These are phyloP conservation scores for Xylariaceae sp. DNA, from an alignment of 2,329 filamentous ascomycete species.

Conservation along the genomic window DNA sequence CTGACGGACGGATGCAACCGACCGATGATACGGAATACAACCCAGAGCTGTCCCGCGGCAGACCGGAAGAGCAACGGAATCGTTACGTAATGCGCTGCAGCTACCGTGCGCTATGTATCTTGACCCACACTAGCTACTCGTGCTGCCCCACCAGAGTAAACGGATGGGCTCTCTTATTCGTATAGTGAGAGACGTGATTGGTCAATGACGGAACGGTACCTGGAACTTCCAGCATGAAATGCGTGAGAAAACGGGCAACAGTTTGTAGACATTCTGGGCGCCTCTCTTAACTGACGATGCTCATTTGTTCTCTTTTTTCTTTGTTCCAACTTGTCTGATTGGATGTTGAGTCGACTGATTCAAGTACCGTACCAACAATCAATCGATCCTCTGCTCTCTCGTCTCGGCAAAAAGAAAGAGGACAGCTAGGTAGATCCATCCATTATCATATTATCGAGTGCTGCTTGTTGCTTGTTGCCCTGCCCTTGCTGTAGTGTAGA, in stretches of 20 bases:
- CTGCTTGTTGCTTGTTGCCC: not conserved
- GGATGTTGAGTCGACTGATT: too few relatives aligned
- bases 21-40: not conserved
- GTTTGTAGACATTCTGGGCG: not conserved
- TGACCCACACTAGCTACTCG: too few relatives aligned
- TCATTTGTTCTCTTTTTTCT: not conserved
- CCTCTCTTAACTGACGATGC: not conserved
- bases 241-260: too few relatives aligned
- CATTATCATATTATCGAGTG: not conserved
- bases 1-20: not conserved
- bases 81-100: too few relatives aligned
- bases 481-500: not conserved
- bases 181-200: constrained; percentile 14
- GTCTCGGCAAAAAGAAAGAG: not conserved
- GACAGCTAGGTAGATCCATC: not conserved
- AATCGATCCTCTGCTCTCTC: not conserved
- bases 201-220: not conserved
- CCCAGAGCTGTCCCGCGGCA: not conserved
- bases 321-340: too few relatives aligned
- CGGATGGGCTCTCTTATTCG: constrained; percentile 16
- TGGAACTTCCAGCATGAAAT: not conserved
- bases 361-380: too few relatives aligned
- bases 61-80: too few relatives aligned
- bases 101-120: too few relatives aligned
- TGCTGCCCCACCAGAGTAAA: not conserved